phyloP scores from a whole-genome alignment of 306 rosid genomes.

The Rosa rugosa region DNA sequence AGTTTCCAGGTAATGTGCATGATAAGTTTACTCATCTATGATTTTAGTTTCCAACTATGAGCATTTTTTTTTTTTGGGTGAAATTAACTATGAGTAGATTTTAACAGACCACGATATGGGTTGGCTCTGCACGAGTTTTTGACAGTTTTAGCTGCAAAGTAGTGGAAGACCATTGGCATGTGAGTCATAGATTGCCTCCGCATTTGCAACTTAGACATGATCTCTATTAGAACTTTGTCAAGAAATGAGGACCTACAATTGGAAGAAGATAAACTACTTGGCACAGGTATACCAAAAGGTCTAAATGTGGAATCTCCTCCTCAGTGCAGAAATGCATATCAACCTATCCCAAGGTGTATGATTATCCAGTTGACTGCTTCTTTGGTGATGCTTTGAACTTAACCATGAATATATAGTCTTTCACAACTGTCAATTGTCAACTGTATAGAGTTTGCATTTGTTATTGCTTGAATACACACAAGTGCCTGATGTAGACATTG shows the following conservation, averaged over 20 bases:
- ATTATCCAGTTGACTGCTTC: background rate
- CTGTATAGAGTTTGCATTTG: no score
- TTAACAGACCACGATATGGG: background rate
- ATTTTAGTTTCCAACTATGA: background rate
- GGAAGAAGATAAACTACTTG: slow-evolving; percentile 83
- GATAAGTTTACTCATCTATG: background rate
- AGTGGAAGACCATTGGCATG: background rate
- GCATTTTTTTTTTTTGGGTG: background rate
- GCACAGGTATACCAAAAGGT: slow-evolving; percentile 79
- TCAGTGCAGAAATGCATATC: slow-evolving; percentile 57
- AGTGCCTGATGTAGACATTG: no score
- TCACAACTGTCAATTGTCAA: background rate
- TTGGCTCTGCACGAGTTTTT: background rate
- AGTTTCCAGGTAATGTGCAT: slow-evolving; percentile 12
- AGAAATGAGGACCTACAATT: slow-evolving; percentile 39
- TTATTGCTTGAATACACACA: no score
- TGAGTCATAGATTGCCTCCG: background rate
- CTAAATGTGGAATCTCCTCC: slow-evolving; percentile 71
- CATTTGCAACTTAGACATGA: background rate
- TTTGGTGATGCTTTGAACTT: background rate
- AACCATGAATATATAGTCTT: background rate
- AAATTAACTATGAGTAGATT: background rate
- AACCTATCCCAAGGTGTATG: slow-evolving; percentile 56
- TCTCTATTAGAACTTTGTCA: background rate
- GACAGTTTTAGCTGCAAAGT: background rate